phyloP scores from a whole-genome alignment of 495 filamentous ascomycete species.

The Podospora pseudopauciseta region DNA sequence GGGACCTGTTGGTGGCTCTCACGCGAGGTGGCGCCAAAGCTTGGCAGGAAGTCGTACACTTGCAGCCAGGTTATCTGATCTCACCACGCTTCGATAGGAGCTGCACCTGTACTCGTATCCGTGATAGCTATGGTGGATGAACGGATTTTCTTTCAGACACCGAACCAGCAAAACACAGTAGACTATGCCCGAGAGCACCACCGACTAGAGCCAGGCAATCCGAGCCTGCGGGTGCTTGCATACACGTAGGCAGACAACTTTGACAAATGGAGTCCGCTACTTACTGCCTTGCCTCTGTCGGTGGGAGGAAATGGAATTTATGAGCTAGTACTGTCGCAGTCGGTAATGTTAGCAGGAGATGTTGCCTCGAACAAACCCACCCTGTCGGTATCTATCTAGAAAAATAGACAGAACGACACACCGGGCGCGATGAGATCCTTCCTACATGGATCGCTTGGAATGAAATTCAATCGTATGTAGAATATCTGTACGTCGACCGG shows the following conservation, averaged over 20 bases:
- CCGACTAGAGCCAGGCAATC: too few species aligned
- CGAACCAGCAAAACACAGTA: not conserved
- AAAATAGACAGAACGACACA: not conserved
- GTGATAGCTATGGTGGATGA: not conserved
- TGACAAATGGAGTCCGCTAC: too few species aligned
- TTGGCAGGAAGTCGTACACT: conserved; percentile 5
- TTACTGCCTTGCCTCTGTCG: not conserved
- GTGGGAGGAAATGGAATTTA: not conserved
- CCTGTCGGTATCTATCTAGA: not conserved
- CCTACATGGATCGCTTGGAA: not conserved
- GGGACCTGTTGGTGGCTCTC: conserved; percentile 14
- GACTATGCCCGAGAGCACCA: too few species aligned
- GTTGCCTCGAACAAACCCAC: not conserved
- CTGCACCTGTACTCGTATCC: not conserved
- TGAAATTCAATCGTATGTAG: not conserved
- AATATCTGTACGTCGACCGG: not conserved
- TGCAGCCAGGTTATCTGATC: not conserved
- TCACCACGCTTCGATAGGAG: not conserved
- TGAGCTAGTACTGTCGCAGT: not conserved
- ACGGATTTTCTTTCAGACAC: not conserved
- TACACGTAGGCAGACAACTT: not conserved
- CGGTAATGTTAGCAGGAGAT: not conserved
- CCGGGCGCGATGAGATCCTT: not conserved
- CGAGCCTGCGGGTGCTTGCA: not conserved
- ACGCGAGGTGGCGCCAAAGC: conserved; percentile 16